These are phyloP conservation scores for Hyaloscypha bicolor DNA, from an alignment of 495 filamentous ascomycete genomes.

Conservation along the genomic window DNA sequence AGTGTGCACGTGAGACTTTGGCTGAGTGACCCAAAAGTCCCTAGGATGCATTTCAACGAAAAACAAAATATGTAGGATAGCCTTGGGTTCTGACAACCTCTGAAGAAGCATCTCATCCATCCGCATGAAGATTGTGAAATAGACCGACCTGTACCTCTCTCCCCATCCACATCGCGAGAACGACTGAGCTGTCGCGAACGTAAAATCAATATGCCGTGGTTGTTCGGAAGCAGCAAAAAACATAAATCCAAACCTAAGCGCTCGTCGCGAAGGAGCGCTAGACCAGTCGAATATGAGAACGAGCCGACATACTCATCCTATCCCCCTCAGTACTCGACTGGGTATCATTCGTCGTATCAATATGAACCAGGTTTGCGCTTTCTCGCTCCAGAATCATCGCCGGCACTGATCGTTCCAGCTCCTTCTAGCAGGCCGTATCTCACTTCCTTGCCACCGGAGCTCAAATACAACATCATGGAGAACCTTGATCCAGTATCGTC, in stretches of 20 bases:
- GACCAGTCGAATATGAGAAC: neutral
- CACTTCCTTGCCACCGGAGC: conserved; percentile 50
- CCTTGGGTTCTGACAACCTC: neutral
- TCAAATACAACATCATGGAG: conserved; percentile 54
- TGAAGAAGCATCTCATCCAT: neutral
- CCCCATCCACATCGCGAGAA: neutral
- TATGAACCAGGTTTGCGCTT: neutral
- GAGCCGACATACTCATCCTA: neutral
- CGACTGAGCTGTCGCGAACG: neutral
- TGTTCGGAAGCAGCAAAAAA: neutral
- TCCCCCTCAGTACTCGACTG: neutral
- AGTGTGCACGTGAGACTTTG: neutral
- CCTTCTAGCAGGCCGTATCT: conserved; percentile 1
- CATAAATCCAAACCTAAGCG: neutral
- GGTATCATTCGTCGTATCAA: neutral
- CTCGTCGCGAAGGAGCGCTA: neutral
- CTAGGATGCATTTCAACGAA: neutral
- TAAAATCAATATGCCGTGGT: neutral
- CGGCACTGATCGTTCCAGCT: neutral
- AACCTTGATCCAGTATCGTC: conserved; percentile 55
- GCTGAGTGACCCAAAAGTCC: neutral
- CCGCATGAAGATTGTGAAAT: neutral
- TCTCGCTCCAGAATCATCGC: neutral
- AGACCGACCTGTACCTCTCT: neutral
- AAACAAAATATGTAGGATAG: neutral